A percentile compares a stretch with the other conserved stretches of the same genome.
phyloP scores from a whole-genome alignment of 2,329 filamentous ascomycete genomes.

The Diaporthe velutina region DNA sequence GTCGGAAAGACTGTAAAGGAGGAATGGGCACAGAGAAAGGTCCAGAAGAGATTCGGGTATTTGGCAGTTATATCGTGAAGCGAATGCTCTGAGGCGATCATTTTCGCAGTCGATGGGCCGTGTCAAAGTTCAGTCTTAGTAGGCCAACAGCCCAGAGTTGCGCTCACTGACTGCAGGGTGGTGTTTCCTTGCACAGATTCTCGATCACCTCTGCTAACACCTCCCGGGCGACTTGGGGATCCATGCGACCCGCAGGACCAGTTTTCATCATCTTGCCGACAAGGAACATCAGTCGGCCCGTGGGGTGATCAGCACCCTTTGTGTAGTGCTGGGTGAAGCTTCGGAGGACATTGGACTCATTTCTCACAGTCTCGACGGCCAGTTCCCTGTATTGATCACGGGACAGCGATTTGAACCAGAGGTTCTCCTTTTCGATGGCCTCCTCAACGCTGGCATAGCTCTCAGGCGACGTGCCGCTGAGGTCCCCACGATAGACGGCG shows the following conservation, averaged over 20 bases:
- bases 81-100: neutral
- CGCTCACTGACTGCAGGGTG: neutral
- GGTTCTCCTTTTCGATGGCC: constrained; percentile 59
- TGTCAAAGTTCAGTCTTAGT: neutral
- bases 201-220: constrained; percentile 55
- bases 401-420: constrained; percentile 69
- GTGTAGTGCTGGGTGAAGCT: constrained; percentile 57
- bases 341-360: constrained; percentile 59
- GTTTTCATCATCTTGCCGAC: constrained; percentile 70
- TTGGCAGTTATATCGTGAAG: neutral
- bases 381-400: constrained; percentile 62
- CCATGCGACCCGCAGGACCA: constrained; percentile 67
- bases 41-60: neutral
- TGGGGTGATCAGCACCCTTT: constrained; percentile 57
- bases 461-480: constrained; percentile 46
- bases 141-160: too few species aligned
- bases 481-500: constrained; percentile 62
- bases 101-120: too few species aligned
- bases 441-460: constrained; percentile 54
- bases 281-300: constrained; percentile 72
- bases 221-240: constrained; percentile 64
- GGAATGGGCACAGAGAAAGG: too few species aligned
- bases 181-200: constrained; percentile 22
- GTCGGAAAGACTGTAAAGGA: neutral
- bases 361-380: constrained; percentile 57